Evolutionary conservation across 176 grass and related monocot genomes (phyloP).

Genomic region (Carex parvula): DNA sequence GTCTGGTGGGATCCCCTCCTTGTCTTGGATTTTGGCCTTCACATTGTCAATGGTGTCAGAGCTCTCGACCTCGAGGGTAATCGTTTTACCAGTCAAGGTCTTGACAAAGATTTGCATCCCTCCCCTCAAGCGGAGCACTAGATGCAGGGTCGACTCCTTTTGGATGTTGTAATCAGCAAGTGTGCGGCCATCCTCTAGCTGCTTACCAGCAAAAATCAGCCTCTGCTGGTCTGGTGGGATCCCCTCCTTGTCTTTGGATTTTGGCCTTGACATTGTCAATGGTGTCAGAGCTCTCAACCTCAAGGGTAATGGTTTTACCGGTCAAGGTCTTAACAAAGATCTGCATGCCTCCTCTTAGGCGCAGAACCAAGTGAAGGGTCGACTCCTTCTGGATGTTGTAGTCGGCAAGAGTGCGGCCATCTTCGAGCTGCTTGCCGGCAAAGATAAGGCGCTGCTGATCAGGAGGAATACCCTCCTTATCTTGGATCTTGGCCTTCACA

Average conservation of each 20-base stretch:
- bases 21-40: constrained; percentile 26
- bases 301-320: not conserved
- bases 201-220: not conserved
- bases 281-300: not conserved
- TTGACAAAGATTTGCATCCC: constrained; percentile 41
- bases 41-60: constrained; percentile 22
- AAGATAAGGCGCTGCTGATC: not conserved
- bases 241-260: constrained; percentile 3
- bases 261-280: constrained; percentile 6
- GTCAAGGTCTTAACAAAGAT: not conserved
- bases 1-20: not conserved
- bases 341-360: constrained; percentile 8
- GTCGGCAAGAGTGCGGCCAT: constrained; percentile 57
- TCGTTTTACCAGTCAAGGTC: constrained; percentile 26
- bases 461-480: constrained; percentile 13
- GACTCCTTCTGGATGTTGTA: constrained; percentile 25
- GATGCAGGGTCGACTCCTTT: not conserved
- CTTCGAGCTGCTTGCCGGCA: constrained; percentile 47
- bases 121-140: not conserved
- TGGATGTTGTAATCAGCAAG: constrained; percentile 1
- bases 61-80: constrained; percentile 27
- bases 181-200: not conserved
- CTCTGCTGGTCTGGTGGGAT: not conserved
- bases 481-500: constrained; percentile 27
- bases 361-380: not conserved